Percentiles rank a stretch among this genome's conserved stretches.
phyloP scores from a whole-genome alignment of 768 basidiomycete species.

The Lentinula aciculospora region DNA sequence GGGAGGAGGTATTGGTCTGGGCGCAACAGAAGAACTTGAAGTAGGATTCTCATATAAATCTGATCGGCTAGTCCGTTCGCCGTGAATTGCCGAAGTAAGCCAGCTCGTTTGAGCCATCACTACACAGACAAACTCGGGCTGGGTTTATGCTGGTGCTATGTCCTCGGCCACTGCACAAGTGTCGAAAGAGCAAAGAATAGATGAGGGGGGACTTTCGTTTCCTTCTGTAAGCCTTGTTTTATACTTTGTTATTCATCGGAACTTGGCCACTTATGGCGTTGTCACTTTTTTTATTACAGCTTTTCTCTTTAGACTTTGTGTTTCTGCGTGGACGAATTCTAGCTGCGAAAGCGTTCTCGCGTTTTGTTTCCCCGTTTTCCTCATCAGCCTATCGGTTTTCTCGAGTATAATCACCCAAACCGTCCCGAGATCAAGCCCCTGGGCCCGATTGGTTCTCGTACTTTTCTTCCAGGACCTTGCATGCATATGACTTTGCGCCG shows the following conservation, averaged over 20 bases:
- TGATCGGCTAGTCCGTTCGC: slow-evolving; percentile 52
- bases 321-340: background rate
- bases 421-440: slow-evolving; percentile 38
- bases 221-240: background rate
- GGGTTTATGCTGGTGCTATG: background rate
- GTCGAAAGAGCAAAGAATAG: background rate
- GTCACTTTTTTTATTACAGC: background rate
- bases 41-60: slow-evolving; percentile 26
- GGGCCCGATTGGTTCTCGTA: slow-evolving; percentile 12
- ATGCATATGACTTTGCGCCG: slow-evolving; percentile 6
- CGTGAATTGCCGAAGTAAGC: slow-evolving; percentile 35
- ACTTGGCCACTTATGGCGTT: background rate
- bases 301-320: slow-evolving; percentile 5
- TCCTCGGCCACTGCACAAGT: background rate
- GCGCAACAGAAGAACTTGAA: slow-evolving; percentile 24
- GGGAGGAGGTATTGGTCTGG: slow-evolving; percentile 28
- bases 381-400: slow-evolving; percentile 33
- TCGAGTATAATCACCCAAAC: slow-evolving; percentile 32
- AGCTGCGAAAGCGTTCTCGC: slow-evolving; percentile 12
- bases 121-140: background rate
- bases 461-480: slow-evolving; percentile 1
- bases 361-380: slow-evolving; percentile 26
- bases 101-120: slow-evolving; percentile 34
- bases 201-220: background rate
- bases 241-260: background rate